phyloP scores from a whole-genome alignment of 805 yeast genomes.

The Candida krabiensis region DNA sequence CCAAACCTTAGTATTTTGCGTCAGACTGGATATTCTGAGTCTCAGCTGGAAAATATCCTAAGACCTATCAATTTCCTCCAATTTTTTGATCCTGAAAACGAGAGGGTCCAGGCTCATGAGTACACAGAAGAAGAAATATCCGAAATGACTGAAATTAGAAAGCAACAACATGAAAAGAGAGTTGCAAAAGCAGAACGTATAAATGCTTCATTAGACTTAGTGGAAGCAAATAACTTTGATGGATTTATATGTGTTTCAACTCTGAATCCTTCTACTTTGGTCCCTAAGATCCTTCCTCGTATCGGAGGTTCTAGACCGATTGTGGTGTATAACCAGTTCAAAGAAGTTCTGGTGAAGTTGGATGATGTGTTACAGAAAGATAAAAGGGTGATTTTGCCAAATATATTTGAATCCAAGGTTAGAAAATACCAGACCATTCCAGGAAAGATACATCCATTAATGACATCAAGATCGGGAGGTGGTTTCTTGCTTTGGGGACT shows the following conservation, averaged over 20 bases:
- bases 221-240: slow-evolving; percentile 61
- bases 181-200: slow-evolving; percentile 54
- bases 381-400: slow-evolving; percentile 75
- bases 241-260: slow-evolving; percentile 75
- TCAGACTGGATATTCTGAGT: slow-evolving; percentile 62
- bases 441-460: slow-evolving; percentile 90
- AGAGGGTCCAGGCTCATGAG: slow-evolving; percentile 42
- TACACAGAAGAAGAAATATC: slow-evolving; percentile 52
- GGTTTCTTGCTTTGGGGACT: slow-evolving; percentile 83
- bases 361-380: slow-evolving; percentile 69
- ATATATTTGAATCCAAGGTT: slow-evolving; percentile 76
- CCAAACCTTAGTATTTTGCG: slow-evolving; percentile 73
- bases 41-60: slow-evolving; percentile 52
- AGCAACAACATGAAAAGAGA: slow-evolving; percentile 67
- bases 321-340: slow-evolving; percentile 77
- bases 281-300: slow-evolving; percentile 60
- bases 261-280: slow-evolving; percentile 62
- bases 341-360: slow-evolving; percentile 74
- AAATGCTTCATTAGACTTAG: slow-evolving; percentile 49
- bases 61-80: slow-evolving; percentile 77
- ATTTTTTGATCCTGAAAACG: slow-evolving; percentile 73
- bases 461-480: slow-evolving; percentile 92
- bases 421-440: slow-evolving; percentile 90
- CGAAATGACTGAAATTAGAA: slow-evolving; percentile 57
- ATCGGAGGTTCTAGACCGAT: slow-evolving; percentile 86